Percentiles rank a stretch among this genome's conserved stretches.
phyloP scores from a whole-genome alignment of 306 rosid species.

The Purshia tridentata region DNA sequence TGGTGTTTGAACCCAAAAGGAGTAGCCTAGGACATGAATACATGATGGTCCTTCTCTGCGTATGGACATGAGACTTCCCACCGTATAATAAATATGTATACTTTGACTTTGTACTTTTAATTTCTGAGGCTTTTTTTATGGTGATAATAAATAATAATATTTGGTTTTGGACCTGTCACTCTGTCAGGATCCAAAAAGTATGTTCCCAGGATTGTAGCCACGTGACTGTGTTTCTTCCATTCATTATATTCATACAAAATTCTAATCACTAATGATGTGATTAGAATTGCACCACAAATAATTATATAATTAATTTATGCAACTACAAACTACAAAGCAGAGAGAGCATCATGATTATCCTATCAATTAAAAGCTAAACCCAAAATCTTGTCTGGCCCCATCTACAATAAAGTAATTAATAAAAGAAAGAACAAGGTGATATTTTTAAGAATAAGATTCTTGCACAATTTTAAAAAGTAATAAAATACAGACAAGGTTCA shows the following conservation, averaged over 20 bases:
- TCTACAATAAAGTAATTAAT: not conserved
- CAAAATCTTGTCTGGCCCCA: not conserved
- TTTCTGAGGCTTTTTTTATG: constrained; percentile 12
- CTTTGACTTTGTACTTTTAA: constrained; percentile 2
- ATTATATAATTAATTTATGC: not conserved
- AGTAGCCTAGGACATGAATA: too few relatives aligned
- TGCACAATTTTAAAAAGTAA: not conserved
- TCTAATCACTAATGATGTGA: constrained; percentile 9
- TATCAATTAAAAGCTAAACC: not conserved
- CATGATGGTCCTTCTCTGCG: too few relatives aligned
- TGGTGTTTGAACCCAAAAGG: too few relatives aligned
- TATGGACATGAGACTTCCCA: not conserved
- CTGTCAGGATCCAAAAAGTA: constrained; percentile 15
- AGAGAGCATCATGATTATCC: not conserved
- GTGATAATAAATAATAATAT: not conserved
- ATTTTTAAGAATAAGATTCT: constrained; percentile 11
- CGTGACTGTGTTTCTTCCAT: not conserved
- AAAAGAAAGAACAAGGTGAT: too few relatives aligned
- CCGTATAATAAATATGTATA: not conserved
- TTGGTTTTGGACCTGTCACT: not conserved
- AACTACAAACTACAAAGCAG: not conserved
- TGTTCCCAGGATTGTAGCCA: constrained; percentile 9
- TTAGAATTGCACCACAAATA: not conserved
- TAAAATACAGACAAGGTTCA: not conserved
- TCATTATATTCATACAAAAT: too few relatives aligned